A percentile compares a stretch with the other conserved stretches of the same genome.
These are phyloP conservation scores for Jackrogersella minutella DNA, from an alignment of 495 filamentous ascomycete species.

Conservation along the genomic window DNA sequence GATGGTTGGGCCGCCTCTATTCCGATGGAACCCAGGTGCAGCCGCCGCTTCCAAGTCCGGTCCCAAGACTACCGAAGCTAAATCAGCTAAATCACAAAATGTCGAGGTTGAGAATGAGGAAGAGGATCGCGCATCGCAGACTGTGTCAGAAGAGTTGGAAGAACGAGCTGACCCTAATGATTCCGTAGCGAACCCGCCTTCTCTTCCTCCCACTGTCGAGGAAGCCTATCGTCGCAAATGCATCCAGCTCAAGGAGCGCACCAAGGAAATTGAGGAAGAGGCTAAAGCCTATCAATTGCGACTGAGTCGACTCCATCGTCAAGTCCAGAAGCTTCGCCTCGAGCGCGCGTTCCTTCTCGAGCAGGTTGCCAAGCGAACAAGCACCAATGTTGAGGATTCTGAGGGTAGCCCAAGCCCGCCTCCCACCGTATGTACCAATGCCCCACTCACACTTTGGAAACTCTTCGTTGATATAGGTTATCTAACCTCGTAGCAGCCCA, in stretches of 20 bases:
- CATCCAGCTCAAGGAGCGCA: slow-evolving; percentile 89
- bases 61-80: not conserved
- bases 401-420: slow-evolving; percentile 76
- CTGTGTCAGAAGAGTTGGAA: not conserved
- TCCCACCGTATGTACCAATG: slow-evolving; percentile 67
- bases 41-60: no score
- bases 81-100: not conserved
- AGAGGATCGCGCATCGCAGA: not conserved
- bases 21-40: no score
- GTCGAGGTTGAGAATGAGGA: no score
- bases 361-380: slow-evolving; percentile 83
- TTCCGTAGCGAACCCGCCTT: slow-evolving; percentile 60
- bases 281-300: slow-evolving; percentile 83
- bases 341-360: slow-evolving; percentile 91
- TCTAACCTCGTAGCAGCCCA: slow-evolving; percentile 65
- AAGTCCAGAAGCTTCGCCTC: slow-evolving; percentile 88
- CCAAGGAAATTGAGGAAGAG: slow-evolving; percentile 86
- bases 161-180: slow-evolving; percentile 7
- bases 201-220: slow-evolving; percentile 92
- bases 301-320: slow-evolving; percentile 79
- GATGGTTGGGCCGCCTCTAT: not conserved
- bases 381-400: slow-evolving; percentile 78
- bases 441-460: slow-evolving; percentile 16
- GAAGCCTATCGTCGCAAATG: slow-evolving; percentile 97
- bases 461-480: slow-evolving; percentile 32